Evolutionary conservation across 768 basidiomycete genomes (phyloP).

Genomic region (Pleurotus pulmonarius): DNA sequence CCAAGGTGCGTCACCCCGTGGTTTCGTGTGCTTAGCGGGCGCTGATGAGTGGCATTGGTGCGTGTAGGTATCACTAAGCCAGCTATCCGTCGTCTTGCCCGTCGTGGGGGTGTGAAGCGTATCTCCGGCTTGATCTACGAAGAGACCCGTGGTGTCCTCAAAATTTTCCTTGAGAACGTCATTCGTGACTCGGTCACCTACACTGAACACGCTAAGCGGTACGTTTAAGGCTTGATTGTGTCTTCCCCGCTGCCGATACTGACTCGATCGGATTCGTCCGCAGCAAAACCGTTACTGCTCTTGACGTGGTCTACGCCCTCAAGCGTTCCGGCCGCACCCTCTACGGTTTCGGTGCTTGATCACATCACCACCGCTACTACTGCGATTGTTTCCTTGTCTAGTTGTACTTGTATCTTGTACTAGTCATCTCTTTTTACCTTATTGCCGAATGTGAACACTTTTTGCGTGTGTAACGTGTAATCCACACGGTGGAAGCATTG

Average conservation of each 20-base stretch:
- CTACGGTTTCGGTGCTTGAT: slow-evolving; percentile 57
- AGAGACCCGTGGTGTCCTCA: slow-evolving; percentile 56
- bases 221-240: not conserved
- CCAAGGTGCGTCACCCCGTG: slow-evolving; percentile 31
- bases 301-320: slow-evolving; percentile 55
- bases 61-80: slow-evolving; percentile 36
- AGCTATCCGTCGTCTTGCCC: slow-evolving; percentile 54
- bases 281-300: slow-evolving; percentile 61
- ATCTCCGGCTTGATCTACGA: slow-evolving; percentile 50
- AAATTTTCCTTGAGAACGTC: slow-evolving; percentile 40
- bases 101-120: slow-evolving; percentile 50
- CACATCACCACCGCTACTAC: no score
- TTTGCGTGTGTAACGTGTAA: no score
- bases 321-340: slow-evolving; percentile 54
- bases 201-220: slow-evolving; percentile 73
- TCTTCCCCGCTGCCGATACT: not conserved
- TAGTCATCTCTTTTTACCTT: not conserved
- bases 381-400: not conserved
- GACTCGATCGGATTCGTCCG: not conserved
- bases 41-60: not conserved
- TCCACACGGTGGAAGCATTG: no score
- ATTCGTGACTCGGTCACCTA: slow-evolving; percentile 75
- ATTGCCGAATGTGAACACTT: not conserved
- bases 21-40: not conserved
- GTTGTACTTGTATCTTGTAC: slow-evolving; percentile 4